Evolutionary conservation across 345 rosid species (phyloP).

Genomic region (Eucalyptus rudis): DNA sequence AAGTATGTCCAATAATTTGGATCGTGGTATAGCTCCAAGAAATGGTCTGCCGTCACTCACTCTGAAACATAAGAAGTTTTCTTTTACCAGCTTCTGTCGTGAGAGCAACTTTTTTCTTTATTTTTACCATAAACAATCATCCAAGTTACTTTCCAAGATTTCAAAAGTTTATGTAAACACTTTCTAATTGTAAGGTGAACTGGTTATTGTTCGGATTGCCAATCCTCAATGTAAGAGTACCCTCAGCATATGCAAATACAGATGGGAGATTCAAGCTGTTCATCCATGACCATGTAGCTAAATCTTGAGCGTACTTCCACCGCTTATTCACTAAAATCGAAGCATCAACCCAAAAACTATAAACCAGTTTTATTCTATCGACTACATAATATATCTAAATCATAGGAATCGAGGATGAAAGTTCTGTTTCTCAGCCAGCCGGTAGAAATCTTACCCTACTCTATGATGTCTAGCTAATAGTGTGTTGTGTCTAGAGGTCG

Average conservation of each 20-base stretch:
- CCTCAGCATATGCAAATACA: neutral
- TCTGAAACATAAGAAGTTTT: neutral
- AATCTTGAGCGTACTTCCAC: neutral
- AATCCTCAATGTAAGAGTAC: neutral
- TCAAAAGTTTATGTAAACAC: neutral
- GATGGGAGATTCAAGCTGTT: neutral
- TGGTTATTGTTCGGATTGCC: neutral
- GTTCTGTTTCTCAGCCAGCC: neutral
- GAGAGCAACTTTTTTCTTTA: neutral
- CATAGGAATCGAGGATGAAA: neutral
- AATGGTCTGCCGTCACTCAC: neutral
- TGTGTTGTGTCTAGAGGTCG: neutral
- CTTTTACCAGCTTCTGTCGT: neutral
- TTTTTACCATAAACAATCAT: neutral
- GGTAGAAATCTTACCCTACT: neutral
- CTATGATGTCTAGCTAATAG: neutral
- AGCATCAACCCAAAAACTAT: neutral
- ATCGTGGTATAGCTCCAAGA: neutral
- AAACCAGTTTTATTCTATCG: neutral
- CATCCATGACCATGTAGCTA: neutral
- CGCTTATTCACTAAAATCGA: neutral
- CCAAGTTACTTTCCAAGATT: neutral
- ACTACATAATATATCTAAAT: neutral
- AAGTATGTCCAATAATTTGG: neutral
- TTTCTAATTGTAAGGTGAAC: neutral